A percentile compares a stretch with the other conserved stretches of the same genome.
phyloP scores from a whole-genome alignment of 768 basidiomycete species.

The Naganishia antarctica region DNA sequence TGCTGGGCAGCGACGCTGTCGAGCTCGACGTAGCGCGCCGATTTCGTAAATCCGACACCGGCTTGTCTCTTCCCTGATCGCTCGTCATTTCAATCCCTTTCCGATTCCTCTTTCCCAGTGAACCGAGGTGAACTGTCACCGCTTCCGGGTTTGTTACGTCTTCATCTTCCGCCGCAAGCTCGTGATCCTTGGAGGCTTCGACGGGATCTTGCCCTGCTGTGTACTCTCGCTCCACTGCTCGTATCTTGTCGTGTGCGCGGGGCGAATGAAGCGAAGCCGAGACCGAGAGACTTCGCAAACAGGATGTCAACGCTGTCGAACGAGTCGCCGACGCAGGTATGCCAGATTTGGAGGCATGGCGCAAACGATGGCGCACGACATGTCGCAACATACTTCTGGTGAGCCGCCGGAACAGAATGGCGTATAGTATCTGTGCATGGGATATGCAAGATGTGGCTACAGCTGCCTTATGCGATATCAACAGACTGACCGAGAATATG shows the following conservation, averaged over 20 bases:
- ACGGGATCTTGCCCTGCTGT: background rate
- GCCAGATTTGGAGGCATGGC: background rate
- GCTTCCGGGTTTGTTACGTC: background rate
- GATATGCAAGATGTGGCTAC: too few relatives aligned
- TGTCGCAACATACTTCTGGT: constrained; percentile 15
- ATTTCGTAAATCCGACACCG: background rate
- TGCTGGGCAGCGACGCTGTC: background rate
- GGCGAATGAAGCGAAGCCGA: background rate
- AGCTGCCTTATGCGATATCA: too few relatives aligned
- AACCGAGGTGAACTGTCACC: background rate
- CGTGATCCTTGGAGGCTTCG: background rate
- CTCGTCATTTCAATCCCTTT: background rate
- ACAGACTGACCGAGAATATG: too few relatives aligned
- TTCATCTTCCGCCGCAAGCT: background rate
- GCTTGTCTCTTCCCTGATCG: background rate
- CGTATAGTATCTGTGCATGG: too few relatives aligned
- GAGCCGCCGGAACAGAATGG: background rate
- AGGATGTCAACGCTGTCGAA: background rate
- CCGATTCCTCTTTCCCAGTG: background rate
- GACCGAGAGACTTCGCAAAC: background rate
- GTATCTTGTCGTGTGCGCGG: constrained; percentile 16
- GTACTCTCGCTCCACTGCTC: background rate
- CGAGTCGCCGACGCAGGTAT: background rate
- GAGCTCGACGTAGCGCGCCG: background rate
- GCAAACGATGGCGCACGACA: constrained; percentile 22